Base-by-base conservation (phyloP, 1,284 basidiomycete species). In the Heterobasidion parviporum region DNA sequence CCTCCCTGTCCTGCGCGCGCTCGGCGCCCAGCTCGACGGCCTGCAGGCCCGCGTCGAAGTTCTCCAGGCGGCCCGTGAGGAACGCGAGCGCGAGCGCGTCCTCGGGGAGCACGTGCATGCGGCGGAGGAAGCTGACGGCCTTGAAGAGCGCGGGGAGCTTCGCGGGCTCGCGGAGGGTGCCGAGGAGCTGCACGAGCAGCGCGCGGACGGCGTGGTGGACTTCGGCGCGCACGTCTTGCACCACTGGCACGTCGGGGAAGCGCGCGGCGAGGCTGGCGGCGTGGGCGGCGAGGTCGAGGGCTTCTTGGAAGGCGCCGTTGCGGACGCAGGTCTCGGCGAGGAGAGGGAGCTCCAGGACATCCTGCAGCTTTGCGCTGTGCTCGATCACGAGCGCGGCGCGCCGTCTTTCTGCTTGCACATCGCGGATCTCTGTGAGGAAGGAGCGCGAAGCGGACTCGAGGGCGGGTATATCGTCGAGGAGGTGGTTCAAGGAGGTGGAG, bases 81-180 rank as follows among this genome's bases (percentile, higher is more conserved):
- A 90, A 90, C 3, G 81, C 80, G 41, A 89, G 72, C 6, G 83
- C 80, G 9, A 92, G 75, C 60, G 87, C 81, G 32, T 76, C 74
- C 63, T 89, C 87, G 8, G 74, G 73, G 52, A 87, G 68, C 15
- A 74, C 74, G 18, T 73, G 80, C 82, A 97, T 89, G 61, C 87
- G 83, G 18, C 94, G 80, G 8, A 98, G 77, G 66, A 94, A 92
- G 50, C 82, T 85, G 45, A 94, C 82, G 0, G 92, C 85, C 66
- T 94, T 94, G 79, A 92, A 92, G 6, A 97, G 78, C 0, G 86
- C 85, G 5, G 94, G 94, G 0, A 97, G 79, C 70, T 97, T 96
- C 56, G 88, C 84, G 1, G 90, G 85, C 61, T 92, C 92, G 57
- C 90, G 82, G 6, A 98, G 77, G 4, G 87, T 83, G 41, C 80